A percentile compares a stretch with the other conserved stretches of the same genome.
These are phyloP conservation scores for Termitomyces sp. DNA, from an alignment of 1,284 basidiomycete genomes.

Conservation along the genomic window DNA sequence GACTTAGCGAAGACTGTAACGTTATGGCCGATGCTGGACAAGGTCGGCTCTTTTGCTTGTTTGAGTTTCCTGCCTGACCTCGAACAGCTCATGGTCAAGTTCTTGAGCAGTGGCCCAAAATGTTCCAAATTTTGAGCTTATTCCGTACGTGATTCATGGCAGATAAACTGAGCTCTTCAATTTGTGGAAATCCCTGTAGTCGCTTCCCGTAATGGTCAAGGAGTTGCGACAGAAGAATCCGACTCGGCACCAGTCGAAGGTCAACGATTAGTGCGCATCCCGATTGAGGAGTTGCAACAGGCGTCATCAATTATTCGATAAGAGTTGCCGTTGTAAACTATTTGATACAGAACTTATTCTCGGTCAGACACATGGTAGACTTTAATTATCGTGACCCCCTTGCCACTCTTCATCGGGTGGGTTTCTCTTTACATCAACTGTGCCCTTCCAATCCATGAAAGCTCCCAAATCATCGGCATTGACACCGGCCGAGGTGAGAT, in stretches of 20 bases:
- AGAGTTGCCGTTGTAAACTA: background rate
- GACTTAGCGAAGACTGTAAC: constrained; percentile 64
- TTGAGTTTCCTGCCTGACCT: constrained; percentile 6
- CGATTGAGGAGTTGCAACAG: constrained; percentile 42
- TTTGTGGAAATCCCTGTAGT: constrained; percentile 31
- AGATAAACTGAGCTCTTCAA: background rate
- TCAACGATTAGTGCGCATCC: constrained; percentile 55
- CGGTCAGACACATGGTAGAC: background rate
- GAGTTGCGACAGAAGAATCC: constrained; percentile 23
- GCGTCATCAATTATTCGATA: constrained; percentile 2
- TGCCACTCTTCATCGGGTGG: constrained; percentile 46
- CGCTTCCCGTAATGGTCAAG: constrained; percentile 32
- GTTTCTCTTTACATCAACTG: constrained; percentile 47
- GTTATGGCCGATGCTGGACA: constrained; percentile 70
- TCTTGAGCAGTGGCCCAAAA: constrained; percentile 73
- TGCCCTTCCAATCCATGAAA: constrained; percentile 43
- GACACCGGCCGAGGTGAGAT: constrained; percentile 37
- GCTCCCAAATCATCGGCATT: constrained; percentile 48
- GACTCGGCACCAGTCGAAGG: constrained; percentile 24
- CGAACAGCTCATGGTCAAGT: constrained; percentile 68
- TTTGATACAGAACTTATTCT: background rate
- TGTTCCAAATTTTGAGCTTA: constrained; percentile 69
- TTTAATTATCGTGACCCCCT: constrained; percentile 31
- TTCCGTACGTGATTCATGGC: constrained; percentile 45
- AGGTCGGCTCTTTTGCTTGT: constrained; percentile 33